A percentile compares a stretch with the other conserved stretches of the same genome.
These are phyloP conservation scores for Jackrogersella multiformis DNA, from an alignment of 495 filamentous ascomycete genomes.

Conservation along the genomic window DNA sequence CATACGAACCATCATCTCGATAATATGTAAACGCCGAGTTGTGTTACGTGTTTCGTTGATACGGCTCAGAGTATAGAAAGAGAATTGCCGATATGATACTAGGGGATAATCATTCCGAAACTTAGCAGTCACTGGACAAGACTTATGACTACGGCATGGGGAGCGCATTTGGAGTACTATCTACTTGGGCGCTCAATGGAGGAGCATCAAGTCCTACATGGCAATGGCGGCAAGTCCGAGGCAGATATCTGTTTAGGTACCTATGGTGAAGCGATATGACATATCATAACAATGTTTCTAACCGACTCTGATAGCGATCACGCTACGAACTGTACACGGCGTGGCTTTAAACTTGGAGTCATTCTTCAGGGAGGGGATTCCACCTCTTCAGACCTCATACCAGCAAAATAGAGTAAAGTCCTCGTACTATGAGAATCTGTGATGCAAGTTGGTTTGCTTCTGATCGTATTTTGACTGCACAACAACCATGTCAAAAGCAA, in stretches of 20 bases:
- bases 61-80: neutral
- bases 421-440: neutral
- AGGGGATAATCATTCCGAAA: neutral
- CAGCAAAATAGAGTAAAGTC: neutral
- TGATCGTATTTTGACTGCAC: neutral
- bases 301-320: neutral
- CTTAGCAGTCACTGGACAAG: neutral
- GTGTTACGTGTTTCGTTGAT: neutral
- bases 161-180: neutral
- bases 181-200: neutral
- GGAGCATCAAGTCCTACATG: too few relatives aligned
- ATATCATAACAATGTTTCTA: neutral
- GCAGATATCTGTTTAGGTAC: too few relatives aligned
- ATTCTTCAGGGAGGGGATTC: neutral
- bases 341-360: constrained; percentile 5
- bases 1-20: neutral
- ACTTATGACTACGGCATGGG: neutral
- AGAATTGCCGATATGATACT: neutral
- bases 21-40: neutral
- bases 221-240: too few relatives aligned
- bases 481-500: constrained; percentile 22
- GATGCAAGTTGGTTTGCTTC: neutral
- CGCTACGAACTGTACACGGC: neutral
- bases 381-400: neutral
- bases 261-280: constrained; percentile 3